Evolutionary conservation across 163 green algal species (phyloP), one percentile per base, ranked within the genome.

Genomic region (Prototheca wickerhamii): DNA sequence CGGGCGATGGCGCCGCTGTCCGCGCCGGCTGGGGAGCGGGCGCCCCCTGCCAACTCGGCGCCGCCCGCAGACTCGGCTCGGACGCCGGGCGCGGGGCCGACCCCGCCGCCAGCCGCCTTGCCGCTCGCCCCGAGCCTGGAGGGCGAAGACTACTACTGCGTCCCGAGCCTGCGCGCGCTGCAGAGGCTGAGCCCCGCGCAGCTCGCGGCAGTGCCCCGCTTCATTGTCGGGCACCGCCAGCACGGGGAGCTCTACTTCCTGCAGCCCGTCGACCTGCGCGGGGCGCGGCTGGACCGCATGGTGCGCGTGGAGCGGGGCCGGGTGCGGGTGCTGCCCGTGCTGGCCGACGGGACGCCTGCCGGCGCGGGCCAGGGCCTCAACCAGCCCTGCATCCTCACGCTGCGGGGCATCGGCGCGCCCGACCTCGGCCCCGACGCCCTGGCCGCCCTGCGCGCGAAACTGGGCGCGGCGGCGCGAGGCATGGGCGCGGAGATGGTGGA

Each of bases 171-270:
- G 21, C 32, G 6, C 5, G 46, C 46, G 20, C 58, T 33, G 31
- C 15, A 17, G 2, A 10, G 17, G 5, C 55, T 61, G 30, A 50
- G n/a, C 52, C 35, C 34, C 30, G 55, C 12, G 55, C 31, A 50
- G 29, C 31, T 61, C 30, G 29, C 59, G 8, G 46, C 42, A 4
- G 31, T 81, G 20, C 50, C 56, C 10, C 68, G 65, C 0, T 75
- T 82, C 50, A 64, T 80, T 6, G 15, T 82, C 0, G 72, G 75
- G 1, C 58, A 65, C 18, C 23, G 62, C 7, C 60, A 58, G 21
- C 4, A 65, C 4, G 75, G 75, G 3, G 75, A 82, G 53, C 44
- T 82, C 2, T 17, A 29, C 18, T 80, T 80, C 58, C 35, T 82
- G 20, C 61, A 77, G 57, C 60, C 68, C 31, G 71, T 82, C 6